Evolutionary conservation across 495 filamentous ascomycete species (phyloP).

Genomic region (Aspergillus kassunensis): DNA sequence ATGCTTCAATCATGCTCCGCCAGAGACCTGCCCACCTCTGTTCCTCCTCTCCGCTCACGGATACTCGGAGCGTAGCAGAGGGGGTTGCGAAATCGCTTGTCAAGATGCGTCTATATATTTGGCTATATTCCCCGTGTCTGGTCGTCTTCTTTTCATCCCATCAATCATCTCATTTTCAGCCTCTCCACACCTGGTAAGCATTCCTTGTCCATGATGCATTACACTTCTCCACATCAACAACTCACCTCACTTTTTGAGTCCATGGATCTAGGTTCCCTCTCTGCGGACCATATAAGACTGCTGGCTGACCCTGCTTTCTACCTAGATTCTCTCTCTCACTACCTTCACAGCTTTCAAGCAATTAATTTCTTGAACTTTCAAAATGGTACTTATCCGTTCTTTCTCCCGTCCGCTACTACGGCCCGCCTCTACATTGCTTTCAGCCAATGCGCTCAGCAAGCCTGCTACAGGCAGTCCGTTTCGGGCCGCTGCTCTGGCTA

Average conservation of each 20-base stretch:
- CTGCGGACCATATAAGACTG: slow-evolving; percentile 13
- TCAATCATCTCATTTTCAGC: slow-evolving; percentile 7
- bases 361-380: slow-evolving; percentile 33
- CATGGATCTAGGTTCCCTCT: not conserved
- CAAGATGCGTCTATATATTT: slow-evolving; percentile 16
- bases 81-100: slow-evolving; percentile 4
- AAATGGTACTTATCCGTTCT: slow-evolving; percentile 69
- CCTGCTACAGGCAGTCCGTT: slow-evolving; percentile 21
- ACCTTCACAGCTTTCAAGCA: not conserved
- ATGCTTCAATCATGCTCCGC: not conserved
- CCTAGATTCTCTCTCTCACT: slow-evolving; percentile 1
- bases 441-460: slow-evolving; percentile 30
- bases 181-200: too few relatives aligned
- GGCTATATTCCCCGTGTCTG: slow-evolving; percentile 12
- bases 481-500: slow-evolving; percentile 30
- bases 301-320: slow-evolving; percentile 14
- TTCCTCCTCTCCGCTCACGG: not conserved
- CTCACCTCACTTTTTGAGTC: not conserved
- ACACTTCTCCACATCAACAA: slow-evolving; percentile 2
- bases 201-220: not conserved
- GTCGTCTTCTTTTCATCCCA: slow-evolving; percentile 2
- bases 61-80: slow-evolving; percentile 2
- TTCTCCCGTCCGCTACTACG: slow-evolving; percentile 53
- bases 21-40: not conserved
- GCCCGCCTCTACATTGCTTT: slow-evolving; percentile 54